phyloP scores from a whole-genome alignment of 768 basidiomycete genomes.

The Suillus occidentalis region DNA sequence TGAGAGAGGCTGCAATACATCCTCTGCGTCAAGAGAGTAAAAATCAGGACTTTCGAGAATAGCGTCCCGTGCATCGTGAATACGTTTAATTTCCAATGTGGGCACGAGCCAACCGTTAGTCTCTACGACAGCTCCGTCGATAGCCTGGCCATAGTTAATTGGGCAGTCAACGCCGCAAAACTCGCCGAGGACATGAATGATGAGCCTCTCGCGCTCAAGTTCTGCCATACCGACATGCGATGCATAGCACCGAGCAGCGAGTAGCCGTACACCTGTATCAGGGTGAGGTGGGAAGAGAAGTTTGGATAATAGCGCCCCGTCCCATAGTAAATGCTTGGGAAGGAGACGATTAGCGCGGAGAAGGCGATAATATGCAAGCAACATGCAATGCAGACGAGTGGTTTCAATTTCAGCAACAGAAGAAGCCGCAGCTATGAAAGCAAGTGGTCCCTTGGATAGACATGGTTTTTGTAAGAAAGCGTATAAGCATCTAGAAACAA shows the following conservation, averaged over 20 bases:
- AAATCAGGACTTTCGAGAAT: constrained; percentile 47
- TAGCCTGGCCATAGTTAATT: constrained; percentile 52
- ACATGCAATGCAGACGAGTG: constrained; percentile 59
- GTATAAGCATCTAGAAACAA: constrained; percentile 51
- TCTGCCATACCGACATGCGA: constrained; percentile 79
- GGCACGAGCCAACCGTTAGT: constrained; percentile 87
- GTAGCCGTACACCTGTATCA: constrained; percentile 61
- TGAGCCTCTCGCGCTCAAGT: constrained; percentile 65
- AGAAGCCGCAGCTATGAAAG: constrained; percentile 37
- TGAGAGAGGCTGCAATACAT: constrained; percentile 35
- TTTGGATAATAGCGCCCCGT: constrained; percentile 40
- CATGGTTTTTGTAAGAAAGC: constrained; percentile 44
- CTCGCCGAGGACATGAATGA: constrained; percentile 61
- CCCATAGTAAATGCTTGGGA: constrained; percentile 63
- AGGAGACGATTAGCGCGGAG: constrained; percentile 72
- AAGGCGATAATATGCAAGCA: constrained; percentile 82
- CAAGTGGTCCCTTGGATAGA: constrained; percentile 55
- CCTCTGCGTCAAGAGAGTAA: constrained; percentile 41
- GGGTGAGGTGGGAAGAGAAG: constrained; percentile 53
- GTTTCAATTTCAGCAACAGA: constrained; percentile 36
- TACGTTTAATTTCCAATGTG: constrained; percentile 61
- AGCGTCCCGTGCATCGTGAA: constrained; percentile 49
- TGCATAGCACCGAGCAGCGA: constrained; percentile 80
- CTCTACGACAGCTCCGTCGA: constrained; percentile 43
- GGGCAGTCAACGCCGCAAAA: constrained; percentile 59